Conservation (phyloP, 2,329 filamentous ascomycete genomes). For the Hypoxylon sp. region DNA sequence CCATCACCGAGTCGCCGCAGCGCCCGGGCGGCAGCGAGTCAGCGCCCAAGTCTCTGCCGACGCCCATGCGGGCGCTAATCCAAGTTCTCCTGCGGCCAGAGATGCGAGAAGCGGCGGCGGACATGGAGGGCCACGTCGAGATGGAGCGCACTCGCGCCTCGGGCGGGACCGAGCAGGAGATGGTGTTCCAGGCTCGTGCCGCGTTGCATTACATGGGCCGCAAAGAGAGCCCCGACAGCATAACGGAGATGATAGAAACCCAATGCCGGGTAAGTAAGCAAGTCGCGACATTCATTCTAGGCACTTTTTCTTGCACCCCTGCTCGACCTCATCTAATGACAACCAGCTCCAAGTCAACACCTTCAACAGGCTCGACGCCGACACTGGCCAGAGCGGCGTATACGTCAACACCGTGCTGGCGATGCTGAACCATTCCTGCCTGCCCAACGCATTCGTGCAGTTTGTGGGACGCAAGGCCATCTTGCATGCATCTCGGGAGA, state of each 20-base stretch:
- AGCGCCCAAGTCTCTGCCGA: conserved; percentile 61
- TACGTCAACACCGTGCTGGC: conserved; percentile 70
- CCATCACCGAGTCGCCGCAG: conserved; percentile 42
- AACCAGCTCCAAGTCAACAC: conserved; percentile 72
- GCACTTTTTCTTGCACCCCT: no score
- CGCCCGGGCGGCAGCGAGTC: no score
- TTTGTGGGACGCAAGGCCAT: conserved; percentile 67
- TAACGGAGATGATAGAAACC: conserved; percentile 61
- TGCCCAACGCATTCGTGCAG: conserved; percentile 71
- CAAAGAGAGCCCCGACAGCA: conserved; percentile 55
- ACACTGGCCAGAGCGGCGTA: conserved; percentile 67
- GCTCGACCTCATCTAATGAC: conserved; percentile 15
- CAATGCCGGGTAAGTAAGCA: conserved; percentile 67
- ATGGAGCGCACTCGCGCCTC: conserved; percentile 57
- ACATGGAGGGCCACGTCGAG: conserved; percentile 64
- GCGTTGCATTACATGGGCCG: conserved; percentile 64
- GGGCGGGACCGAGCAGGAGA: conserved; percentile 48
- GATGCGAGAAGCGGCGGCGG: conserved; percentile 53
- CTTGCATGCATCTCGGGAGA: conserved; percentile 65
- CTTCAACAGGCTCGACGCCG: conserved; percentile 69
- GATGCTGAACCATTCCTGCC: conserved; percentile 75
- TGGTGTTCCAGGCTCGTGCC: conserved; percentile 65
- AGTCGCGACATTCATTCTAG: background rate
- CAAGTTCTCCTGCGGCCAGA: conserved; percentile 63
- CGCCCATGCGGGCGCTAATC: conserved; percentile 68